phyloP scores from a whole-genome alignment of 768 basidiomycete species.

The Boletellus ananas region DNA sequence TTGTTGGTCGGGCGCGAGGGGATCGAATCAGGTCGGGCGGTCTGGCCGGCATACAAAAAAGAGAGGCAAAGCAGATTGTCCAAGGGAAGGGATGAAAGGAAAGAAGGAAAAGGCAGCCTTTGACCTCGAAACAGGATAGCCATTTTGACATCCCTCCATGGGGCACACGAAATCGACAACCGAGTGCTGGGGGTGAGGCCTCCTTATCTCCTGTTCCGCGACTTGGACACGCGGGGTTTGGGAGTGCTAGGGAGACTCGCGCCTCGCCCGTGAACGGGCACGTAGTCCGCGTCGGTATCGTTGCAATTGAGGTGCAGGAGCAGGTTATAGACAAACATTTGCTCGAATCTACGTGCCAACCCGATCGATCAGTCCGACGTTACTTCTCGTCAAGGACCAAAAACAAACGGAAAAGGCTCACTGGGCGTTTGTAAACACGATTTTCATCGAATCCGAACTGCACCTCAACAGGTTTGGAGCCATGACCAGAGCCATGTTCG shows the following conservation, averaged over 20 bases:
- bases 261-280: slow-evolving; percentile 75
- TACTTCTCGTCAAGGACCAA: slow-evolving; percentile 1
- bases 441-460: slow-evolving; percentile 79
- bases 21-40: background rate
- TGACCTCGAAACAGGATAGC: background rate
- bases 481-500: slow-evolving; percentile 87
- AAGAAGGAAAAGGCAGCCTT: background rate
- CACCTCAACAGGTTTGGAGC: slow-evolving; percentile 88
- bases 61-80: background rate
- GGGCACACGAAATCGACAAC: background rate
- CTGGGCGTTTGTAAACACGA: slow-evolving; percentile 92
- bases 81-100: background rate
- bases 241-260: slow-evolving; percentile 48
- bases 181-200: background rate
- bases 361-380: slow-evolving; percentile 3
- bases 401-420: slow-evolving; percentile 43
- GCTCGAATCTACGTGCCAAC: slow-evolving; percentile 61
- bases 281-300: slow-evolving; percentile 73
- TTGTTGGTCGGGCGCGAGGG: background rate
- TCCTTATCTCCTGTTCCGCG: slow-evolving; percentile 47
- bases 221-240: slow-evolving; percentile 49
- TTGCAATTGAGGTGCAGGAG: slow-evolving; percentile 74
- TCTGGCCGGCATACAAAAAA: background rate
- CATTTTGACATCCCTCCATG: background rate
- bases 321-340: slow-evolving; percentile 83